phyloP scores from a whole-genome alignment of 1,284 basidiomycete genomes.

The Apiotrichum porosum region DNA sequence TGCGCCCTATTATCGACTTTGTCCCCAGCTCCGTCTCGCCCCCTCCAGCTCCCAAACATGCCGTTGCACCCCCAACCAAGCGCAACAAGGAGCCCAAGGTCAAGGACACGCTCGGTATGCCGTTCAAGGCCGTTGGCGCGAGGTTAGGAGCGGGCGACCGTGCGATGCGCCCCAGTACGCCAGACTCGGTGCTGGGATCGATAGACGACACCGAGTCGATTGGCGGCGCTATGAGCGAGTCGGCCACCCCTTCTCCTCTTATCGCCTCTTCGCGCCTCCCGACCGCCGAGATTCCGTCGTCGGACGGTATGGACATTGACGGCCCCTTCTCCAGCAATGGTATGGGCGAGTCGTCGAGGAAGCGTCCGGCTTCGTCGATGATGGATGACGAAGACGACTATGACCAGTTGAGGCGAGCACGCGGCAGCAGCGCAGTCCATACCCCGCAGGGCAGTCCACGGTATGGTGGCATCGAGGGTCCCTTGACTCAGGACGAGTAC shows the following conservation, averaged over 20 bases:
- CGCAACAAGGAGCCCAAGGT: conserved; percentile 38
- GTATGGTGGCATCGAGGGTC: conserved; percentile 19
- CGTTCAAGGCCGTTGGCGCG: conserved; percentile 23
- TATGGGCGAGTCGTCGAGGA: conserved; percentile 17
- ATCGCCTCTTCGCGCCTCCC: conserved; percentile 8
- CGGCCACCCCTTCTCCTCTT: conserved; percentile 17
- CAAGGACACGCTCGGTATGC: conserved; percentile 15
- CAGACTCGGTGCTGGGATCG: conserved; percentile 12
- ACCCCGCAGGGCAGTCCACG: conserved; percentile 30
- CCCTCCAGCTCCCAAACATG: conserved; percentile 92
- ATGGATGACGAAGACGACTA: conserved; percentile 38
- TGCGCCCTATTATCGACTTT: conserved; percentile 96
- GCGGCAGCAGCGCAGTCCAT: conserved; percentile 41
- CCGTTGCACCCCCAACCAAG: conserved; percentile 63
- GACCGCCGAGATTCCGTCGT: conserved; percentile 4
- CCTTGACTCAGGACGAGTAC: conserved; percentile 56
- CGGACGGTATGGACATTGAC: conserved; percentile 18
- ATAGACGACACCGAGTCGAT: conserved; percentile 10
- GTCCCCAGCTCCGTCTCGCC: conserved; percentile 87
- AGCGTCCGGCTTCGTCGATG: conserved; percentile 36
- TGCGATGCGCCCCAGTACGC: conserved; percentile 6
- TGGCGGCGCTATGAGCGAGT: conserved; percentile 21
- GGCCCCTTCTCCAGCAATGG: conserved; percentile 7
- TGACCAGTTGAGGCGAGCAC: conserved; percentile 31
- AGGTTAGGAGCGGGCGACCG: conserved; percentile 7